Conservation (phyloP, 345 rosid genomes). For the Citrus glauca region DNA sequence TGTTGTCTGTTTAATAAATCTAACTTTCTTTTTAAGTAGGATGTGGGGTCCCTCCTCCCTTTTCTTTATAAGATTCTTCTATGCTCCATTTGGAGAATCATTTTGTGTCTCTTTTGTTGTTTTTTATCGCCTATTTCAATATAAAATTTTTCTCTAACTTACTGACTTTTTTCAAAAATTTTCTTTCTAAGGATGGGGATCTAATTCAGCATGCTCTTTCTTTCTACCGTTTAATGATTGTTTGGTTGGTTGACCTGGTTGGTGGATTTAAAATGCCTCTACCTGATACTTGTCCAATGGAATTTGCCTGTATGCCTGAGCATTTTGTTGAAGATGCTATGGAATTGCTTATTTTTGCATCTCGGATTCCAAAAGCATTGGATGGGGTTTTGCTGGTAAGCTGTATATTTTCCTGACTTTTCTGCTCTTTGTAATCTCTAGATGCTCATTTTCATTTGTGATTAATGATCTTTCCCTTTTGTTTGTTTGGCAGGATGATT, state of each 20-base stretch:
- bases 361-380: slow-evolving; percentile 85
- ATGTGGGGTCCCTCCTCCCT: too few relatives aligned
- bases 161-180: not conserved
- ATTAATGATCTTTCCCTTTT: slow-evolving; percentile 2
- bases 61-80: not conserved
- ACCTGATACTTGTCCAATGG: slow-evolving; percentile 78
- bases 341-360: slow-evolving; percentile 93
- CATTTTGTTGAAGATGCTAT: slow-evolving; percentile 98
- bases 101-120: not conserved
- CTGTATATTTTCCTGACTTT: not conserved
- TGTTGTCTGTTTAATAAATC: not conserved
- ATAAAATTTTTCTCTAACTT: not conserved
- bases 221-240: slow-evolving; percentile 81
- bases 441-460: not conserved
- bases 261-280: slow-evolving; percentile 98
- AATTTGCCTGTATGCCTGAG: slow-evolving; percentile 95
- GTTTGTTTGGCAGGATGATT: slow-evolving; percentile 74
- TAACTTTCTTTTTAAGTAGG: not conserved
- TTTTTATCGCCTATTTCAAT: not conserved
- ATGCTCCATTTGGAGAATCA: not conserved
- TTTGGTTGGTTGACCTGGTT: slow-evolving; percentile 84
- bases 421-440: not conserved
- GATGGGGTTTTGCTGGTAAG: slow-evolving; percentile 83
- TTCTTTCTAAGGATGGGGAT: slow-evolving; percentile 57
- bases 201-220: slow-evolving; percentile 81